Base-by-base conservation (phyloP, 257 asterid species). In the Euphrasia confusa region DNA sequence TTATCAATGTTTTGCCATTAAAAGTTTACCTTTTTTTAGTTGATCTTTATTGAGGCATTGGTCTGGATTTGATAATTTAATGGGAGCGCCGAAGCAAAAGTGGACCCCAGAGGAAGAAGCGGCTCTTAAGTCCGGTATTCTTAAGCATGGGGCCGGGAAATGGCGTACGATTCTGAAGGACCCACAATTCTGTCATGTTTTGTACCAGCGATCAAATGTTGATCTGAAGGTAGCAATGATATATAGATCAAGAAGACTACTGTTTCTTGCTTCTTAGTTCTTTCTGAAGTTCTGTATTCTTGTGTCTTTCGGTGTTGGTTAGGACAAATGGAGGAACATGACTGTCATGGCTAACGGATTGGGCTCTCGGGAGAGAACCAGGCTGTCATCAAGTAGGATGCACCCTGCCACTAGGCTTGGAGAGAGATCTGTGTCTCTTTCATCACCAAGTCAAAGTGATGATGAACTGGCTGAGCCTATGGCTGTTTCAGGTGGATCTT, bases 51-150 rank as follows among this genome's bases (percentile, higher is more conserved):
- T 1, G 49, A 35, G 68, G 60, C 39, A 15, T 48, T 60, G 53
- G 10, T 60, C 26, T 55, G 63, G 32, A 52, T 59, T 32, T 61
- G 33, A 49, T 63, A 50, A 58, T 0, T 57, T 57, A 15, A 84
- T 82, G 95, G 95, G 90, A 18, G 93, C 90, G 54, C 88, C 90
- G 6, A 87, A 84, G 76, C 95, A 87, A 58, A 87, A 87, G 79
- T 84, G 95, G 93, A 82, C 81, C 58, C 70, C 87, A 4, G 93
- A 86, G 64, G 95, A 87, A 80, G 95, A 84, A 77, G 95, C 87
- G 30, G 93, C 95, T 53, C 89, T 81, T 40, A 81, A 79, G 75
- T 83, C 95, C 73, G 92, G 95, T 65, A 79, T 84, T 27, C 75
- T 78, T 56, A 84, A 84, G 85, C 93, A 84, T 62, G 88, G 95